A percentile compares a stretch with the other conserved stretches of the same genome.
phyloP scores from a whole-genome alignment of 257 asterid species.

The Penstemon davidsonii region DNA sequence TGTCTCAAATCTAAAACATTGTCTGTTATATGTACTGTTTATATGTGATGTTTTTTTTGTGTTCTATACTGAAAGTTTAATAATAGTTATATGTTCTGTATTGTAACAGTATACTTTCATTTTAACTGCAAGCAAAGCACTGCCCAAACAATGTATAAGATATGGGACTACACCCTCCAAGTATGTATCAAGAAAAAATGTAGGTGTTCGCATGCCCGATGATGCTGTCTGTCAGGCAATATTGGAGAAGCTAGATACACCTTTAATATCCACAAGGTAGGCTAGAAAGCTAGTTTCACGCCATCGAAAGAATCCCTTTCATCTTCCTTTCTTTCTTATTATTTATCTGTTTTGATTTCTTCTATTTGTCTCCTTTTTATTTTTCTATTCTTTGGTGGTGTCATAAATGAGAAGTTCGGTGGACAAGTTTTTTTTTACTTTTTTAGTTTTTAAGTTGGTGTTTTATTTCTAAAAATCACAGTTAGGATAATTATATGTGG shows the following conservation, averaged over 20 bases:
- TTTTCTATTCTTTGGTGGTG: slow-evolving; percentile 7
- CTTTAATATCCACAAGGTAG: slow-evolving; percentile 88
- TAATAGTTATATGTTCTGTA: slow-evolving; percentile 9
- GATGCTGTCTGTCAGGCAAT: slow-evolving; percentile 81
- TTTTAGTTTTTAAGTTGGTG: too few relatives aligned
- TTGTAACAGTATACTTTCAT: slow-evolving; percentile 85
- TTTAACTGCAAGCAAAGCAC: slow-evolving; percentile 79
- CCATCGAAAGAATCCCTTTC: neutral
- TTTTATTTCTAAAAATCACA: neutral
- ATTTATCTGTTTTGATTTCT: neutral
- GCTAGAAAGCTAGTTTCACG: slow-evolving; percentile 16
- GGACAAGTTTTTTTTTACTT: neutral
- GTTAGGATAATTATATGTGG: slow-evolving; percentile 13
- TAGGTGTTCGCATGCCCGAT: slow-evolving; percentile 90
- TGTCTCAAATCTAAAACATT: neutral
- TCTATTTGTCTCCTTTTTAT: neutral
- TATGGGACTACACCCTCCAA: slow-evolving; percentile 75
- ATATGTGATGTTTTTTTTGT: slow-evolving; percentile 5
- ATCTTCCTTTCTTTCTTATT: neutral
- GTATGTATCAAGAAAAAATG: slow-evolving; percentile 67
- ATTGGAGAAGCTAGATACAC: slow-evolving; percentile 73
- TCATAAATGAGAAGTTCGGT: slow-evolving; percentile 1
- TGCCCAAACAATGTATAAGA: slow-evolving; percentile 78
- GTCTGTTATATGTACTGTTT: slow-evolving; percentile 10
- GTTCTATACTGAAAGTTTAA: slow-evolving; percentile 16